These are phyloP conservation scores for Talaromyces marneffei DNA, from an alignment of 2,329 filamentous ascomycete species.

Conservation along the genomic window DNA sequence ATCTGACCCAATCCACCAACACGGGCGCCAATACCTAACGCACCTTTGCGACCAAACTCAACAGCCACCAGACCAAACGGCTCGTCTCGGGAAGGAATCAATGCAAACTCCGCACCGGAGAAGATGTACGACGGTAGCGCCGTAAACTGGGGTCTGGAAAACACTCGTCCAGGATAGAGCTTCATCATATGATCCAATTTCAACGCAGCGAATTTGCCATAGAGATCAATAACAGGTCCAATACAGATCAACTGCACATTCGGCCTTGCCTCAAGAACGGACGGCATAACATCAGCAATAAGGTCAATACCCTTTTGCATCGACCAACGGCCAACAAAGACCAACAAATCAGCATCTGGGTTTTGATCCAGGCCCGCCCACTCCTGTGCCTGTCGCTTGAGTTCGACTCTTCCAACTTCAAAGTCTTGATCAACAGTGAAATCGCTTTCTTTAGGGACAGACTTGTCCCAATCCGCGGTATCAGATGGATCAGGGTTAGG, in stretches of 20 bases:
- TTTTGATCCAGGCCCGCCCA: constrained; percentile 61
- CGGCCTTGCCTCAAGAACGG: constrained; percentile 54
- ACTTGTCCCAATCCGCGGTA: constrained; percentile 55
- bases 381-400: constrained; percentile 59
- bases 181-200: constrained; percentile 61
- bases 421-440: constrained; percentile 50
- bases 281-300: constrained; percentile 62
- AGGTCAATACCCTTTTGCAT: constrained; percentile 65
- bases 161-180: constrained; percentile 60
- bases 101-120: constrained; percentile 61
- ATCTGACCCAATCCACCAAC: constrained; percentile 65
- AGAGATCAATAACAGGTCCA: constrained; percentile 62
- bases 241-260: constrained; percentile 59
- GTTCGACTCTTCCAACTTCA: constrained; percentile 48
- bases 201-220: constrained; percentile 61
- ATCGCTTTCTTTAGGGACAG: constrained; percentile 45
- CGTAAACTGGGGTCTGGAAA: constrained; percentile 64
- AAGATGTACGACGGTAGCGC: constrained; percentile 62
- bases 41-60: constrained; percentile 63
- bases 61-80: constrained; percentile 65
- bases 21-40: constrained; percentile 59
- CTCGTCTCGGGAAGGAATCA: constrained; percentile 64
- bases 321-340: constrained; percentile 65
- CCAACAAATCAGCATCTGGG: constrained; percentile 58
- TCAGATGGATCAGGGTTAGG: constrained; percentile 63